Base-by-base conservation (phyloP, 208 protist species). In the Leishmania martiniquensis region DNA sequence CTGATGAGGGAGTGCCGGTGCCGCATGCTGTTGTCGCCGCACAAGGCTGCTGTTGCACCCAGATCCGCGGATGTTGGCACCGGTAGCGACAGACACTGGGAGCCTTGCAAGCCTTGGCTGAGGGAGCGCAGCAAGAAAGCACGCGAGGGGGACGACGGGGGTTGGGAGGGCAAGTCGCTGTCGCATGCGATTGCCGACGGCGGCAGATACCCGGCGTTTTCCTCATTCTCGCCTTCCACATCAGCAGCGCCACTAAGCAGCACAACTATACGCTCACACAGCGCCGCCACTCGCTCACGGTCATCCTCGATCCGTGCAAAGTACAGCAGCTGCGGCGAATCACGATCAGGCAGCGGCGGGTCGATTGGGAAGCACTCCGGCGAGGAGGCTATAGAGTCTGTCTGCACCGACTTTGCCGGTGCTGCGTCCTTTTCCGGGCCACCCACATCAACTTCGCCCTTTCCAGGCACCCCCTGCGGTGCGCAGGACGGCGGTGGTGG, bases 51-150 rank as follows among this genome's bases (percentile, higher is more conserved):
- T 32, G 77, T 47, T 1, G 49, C 66, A 42, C 32, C 81, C 32
- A 65, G 15, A 42, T 76, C 77, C 15, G 51, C 67, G 49, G 55
- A 66, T 57, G 44, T 71, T n/a, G 63, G 72, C 22, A 80, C 80
- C 37, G 75, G 78, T 10, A 72, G 78, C 29, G 81, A 74, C n/a
- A 72, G 39, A 47, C 77, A 83, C 32, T 47, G 76, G 20, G 85
- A 76, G 63, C 85, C 78, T 4, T 77, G 76, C 42, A 88, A 69
- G 76, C 76, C 75, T 49, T 76, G 72, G 63, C 85, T 86, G 65
- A 88, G 78, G 15, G 75, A 76, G 9, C 47, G 42, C 17, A 79
- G 7, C 4, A 65, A 42, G 25, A 45, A 37, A 4, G 51, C 29
- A 51, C 57, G 29, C 47, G 68, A 54, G 6, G 17, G 22, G 34